phyloP scores from a whole-genome alignment of 1,139 yeast genomes.

The Pneumocystis canis region DNA sequence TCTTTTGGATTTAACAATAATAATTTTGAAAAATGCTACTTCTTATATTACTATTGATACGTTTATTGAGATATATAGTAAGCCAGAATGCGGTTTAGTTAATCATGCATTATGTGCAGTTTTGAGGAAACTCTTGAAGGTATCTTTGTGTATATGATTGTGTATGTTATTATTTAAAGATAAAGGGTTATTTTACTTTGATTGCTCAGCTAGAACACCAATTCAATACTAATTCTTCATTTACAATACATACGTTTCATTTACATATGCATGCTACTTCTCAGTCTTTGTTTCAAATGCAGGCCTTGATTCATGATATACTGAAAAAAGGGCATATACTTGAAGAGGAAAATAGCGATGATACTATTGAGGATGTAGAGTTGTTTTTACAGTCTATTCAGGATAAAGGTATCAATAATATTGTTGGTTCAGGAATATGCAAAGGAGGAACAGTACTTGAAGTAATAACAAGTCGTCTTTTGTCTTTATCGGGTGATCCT shows the following conservation, averaged over 20 bases:
- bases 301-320: constrained; percentile 33
- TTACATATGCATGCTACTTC: constrained; percentile 28
- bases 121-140: constrained; percentile 35
- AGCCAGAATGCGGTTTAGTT: constrained; percentile 47
- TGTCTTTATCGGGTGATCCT: constrained; percentile 52
- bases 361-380: constrained; percentile 23
- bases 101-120: constrained; percentile 59
- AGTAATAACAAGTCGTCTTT: constrained; percentile 45
- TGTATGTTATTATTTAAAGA: not conserved
- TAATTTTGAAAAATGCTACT: constrained; percentile 48
- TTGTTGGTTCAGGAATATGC: constrained; percentile 18
- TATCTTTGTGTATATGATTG: not conserved
- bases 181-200: constrained; percentile 32
- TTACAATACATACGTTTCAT: constrained; percentile 37
- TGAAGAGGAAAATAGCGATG: constrained; percentile 14
- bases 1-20: constrained; percentile 54
- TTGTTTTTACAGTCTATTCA: constrained; percentile 20
- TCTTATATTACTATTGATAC: constrained; percentile 40
- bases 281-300: constrained; percentile 39
- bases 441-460: constrained; percentile 32
- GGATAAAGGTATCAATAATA: constrained; percentile 17
- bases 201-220: constrained; percentile 42
- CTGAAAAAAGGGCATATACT: constrained; percentile 18
- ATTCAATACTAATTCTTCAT: constrained; percentile 32
- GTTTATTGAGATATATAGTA: constrained; percentile 45